phyloP scores from a whole-genome alignment of 1,139 yeast genomes.

The Wickerhamiella infanticola region DNA sequence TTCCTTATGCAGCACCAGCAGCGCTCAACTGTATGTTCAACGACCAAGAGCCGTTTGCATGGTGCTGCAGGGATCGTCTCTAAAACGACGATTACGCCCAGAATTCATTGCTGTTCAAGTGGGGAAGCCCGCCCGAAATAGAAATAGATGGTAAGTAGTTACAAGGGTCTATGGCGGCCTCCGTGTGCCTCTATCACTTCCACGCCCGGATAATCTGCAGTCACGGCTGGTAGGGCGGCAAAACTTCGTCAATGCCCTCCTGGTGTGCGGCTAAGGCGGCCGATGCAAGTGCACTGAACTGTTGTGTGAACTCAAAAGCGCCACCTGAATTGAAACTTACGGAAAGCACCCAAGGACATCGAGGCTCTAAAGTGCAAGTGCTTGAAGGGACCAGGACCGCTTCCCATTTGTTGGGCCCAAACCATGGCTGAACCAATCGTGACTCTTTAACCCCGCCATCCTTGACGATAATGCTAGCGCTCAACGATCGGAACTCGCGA shows the following conservation, averaged over 20 bases:
- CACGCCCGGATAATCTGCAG: too few relatives aligned
- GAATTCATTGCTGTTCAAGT: too few relatives aligned
- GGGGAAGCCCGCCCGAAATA: too few relatives aligned
- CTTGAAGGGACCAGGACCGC: conserved; percentile 13
- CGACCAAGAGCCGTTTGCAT: too few relatives aligned
- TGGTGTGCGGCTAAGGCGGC: conserved; percentile 9
- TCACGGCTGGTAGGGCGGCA: conserved; percentile 11
- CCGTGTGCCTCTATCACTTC: too few relatives aligned
- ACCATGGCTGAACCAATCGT: conserved; percentile 22
- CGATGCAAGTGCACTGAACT: conserved; percentile 5
- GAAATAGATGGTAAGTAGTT: too few relatives aligned
- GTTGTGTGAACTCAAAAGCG: conserved; percentile 19
- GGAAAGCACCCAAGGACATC: conserved; percentile 15
- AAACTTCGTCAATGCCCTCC: conserved; percentile 12
- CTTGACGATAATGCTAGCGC: conserved; percentile 14
- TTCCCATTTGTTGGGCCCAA: conserved; percentile 25
- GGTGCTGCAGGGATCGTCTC: too few relatives aligned
- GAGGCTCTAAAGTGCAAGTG: conserved; percentile 17
- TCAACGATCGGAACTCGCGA: conserved; percentile 16
- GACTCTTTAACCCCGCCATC: conserved; percentile 9
- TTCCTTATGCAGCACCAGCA: too few relatives aligned
- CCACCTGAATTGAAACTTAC: conserved; percentile 22
- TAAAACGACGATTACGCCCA: too few relatives aligned
- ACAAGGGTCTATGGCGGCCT: too few relatives aligned
- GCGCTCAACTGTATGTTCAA: too few relatives aligned